Percentiles rank a stretch among this genome's conserved stretches.
phyloP scores from a whole-genome alignment of 352 stramenopile genomes.

The Phytophthora pseudosyringae region DNA sequence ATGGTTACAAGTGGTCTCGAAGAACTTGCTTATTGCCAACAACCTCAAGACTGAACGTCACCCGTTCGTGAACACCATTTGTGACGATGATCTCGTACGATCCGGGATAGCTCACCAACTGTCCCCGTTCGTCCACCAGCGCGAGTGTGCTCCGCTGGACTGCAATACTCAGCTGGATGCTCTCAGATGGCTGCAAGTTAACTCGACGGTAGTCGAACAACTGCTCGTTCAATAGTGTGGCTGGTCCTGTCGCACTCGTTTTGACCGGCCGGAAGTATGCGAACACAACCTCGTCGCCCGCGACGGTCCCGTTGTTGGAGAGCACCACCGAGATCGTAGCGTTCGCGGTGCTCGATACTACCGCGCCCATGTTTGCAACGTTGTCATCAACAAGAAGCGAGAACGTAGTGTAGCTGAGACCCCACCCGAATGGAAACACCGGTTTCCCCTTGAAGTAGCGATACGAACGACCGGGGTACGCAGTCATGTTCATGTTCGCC shows the following conservation, averaged over 20 bases:
- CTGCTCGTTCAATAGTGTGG: conserved; percentile 75
- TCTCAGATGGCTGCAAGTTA: conserved; percentile 46
- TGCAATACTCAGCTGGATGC: conserved; percentile 46
- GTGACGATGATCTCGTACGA: conserved; percentile 82
- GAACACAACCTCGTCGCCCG: conserved; percentile 79
- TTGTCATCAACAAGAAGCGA: conserved; percentile 48
- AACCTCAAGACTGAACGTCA: conserved; percentile 45
- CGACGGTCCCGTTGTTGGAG: conserved; percentile 59
- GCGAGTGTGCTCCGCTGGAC: conserved; percentile 57
- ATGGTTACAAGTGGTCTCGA: neutral
- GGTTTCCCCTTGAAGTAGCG: conserved; percentile 90
- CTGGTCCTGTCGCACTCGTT: conserved; percentile 60
- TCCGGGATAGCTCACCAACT: conserved; percentile 61
- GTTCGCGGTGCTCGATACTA: conserved; percentile 8
- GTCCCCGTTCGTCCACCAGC: conserved; percentile 62
- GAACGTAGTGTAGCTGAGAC: conserved; percentile 92
- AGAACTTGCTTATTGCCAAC: too few relatives aligned
- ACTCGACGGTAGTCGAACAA: conserved; percentile 75
- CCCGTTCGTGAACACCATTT: conserved; percentile 70
- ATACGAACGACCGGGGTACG: conserved; percentile 90
- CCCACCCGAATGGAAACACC: conserved; percentile 91
- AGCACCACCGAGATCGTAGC: conserved; percentile 52
- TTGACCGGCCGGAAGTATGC: conserved; percentile 77
- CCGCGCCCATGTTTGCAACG: neutral
- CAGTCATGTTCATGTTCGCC: conserved; percentile 92